These are phyloP conservation scores for Trichomonascaceae sp. DNA, from an alignment of 1,139 yeast species.

Conservation along the genomic window DNA sequence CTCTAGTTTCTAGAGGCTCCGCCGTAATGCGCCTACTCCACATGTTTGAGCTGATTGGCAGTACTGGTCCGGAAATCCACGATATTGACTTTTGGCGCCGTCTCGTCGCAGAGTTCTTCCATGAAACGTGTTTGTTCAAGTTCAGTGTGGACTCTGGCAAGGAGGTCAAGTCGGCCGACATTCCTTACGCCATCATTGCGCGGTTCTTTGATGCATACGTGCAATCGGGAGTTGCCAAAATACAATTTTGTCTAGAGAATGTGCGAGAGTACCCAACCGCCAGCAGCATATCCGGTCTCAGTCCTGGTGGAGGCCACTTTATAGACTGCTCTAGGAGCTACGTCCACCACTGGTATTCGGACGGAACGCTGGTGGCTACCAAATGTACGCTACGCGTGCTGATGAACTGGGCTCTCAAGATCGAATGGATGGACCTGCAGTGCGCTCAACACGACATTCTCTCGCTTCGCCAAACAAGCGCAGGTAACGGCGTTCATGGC, in stretches of 20 bases:
- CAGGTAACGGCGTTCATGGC: constrained; percentile 1
- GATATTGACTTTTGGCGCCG: constrained; percentile 36
- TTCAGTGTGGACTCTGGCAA: constrained; percentile 33
- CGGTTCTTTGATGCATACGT: constrained; percentile 44
- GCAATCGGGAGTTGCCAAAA: constrained; percentile 40
- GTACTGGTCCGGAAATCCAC: constrained; percentile 25
- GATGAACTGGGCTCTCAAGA: constrained; percentile 46
- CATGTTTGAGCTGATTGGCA: constrained; percentile 29
- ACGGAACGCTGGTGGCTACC: constrained; percentile 56
- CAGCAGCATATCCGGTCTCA: too few relatives aligned
- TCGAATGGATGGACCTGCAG: constrained; percentile 61
- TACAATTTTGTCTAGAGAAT: constrained; percentile 50
- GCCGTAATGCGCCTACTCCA: constrained; percentile 28
- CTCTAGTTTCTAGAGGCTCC: constrained; percentile 17
- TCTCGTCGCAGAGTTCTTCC: constrained; percentile 35
- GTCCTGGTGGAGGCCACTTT: constrained; percentile 34
- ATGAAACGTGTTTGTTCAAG: constrained; percentile 35
- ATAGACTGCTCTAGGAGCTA: constrained; percentile 47
- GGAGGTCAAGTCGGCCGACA: constrained; percentile 46
- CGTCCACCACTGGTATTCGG: constrained; percentile 43
- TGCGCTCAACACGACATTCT: constrained; percentile 28
- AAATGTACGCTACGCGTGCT: constrained; percentile 46
- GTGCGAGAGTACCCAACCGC: constrained; percentile 54
- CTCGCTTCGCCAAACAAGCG: too few relatives aligned
- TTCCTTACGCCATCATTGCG: constrained; percentile 55